Percentiles rank a stretch among this genome's conserved stretches.
phyloP scores from a whole-genome alignment of 768 basidiomycete genomes.

The Zangia roseola region DNA sequence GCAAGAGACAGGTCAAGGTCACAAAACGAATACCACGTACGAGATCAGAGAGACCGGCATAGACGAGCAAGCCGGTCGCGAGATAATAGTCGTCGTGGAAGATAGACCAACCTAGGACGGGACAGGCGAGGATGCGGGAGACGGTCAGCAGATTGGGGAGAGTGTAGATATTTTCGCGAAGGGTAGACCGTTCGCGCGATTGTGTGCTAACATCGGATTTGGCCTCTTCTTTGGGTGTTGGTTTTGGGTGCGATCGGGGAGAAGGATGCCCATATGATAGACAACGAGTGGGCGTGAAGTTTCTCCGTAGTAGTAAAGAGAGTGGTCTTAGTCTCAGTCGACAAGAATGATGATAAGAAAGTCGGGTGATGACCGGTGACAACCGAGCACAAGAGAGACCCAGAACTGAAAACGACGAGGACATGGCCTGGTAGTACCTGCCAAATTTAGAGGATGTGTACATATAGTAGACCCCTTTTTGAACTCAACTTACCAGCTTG shows the following conservation, averaged over 20 bases:
- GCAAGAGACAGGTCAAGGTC: background rate
- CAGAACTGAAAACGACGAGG: background rate
- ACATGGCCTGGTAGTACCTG: conserved; percentile 9
- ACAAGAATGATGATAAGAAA: background rate
- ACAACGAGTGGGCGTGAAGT: conserved; percentile 11
- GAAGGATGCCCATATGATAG: conserved; percentile 13
- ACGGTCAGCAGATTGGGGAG: conserved; percentile 87
- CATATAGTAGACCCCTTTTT: too few relatives aligned
- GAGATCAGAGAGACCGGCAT: conserved; percentile 90
- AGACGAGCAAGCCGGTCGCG: conserved; percentile 82
- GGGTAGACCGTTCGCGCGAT: conserved; percentile 29
- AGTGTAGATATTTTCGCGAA: conserved; percentile 90
- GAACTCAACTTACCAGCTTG: too few relatives aligned
- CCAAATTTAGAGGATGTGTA: conserved; percentile 14
- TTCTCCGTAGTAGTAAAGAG: conserved; percentile 5
- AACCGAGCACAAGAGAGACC: conserved; percentile 10
- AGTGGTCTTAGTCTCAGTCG: background rate
- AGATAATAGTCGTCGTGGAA: conserved; percentile 74
- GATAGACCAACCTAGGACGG: conserved; percentile 89
- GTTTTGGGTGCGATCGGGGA: background rate
- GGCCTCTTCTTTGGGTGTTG: conserved; percentile 5
- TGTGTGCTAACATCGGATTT: background rate
- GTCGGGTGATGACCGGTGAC: background rate
- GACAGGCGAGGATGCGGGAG: conserved; percentile 87
- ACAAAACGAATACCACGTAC: conserved; percentile 49